These are phyloP conservation scores for Fusarium hostae DNA, from an alignment of 2,329 filamentous ascomycete genomes.

Conservation along the genomic window DNA sequence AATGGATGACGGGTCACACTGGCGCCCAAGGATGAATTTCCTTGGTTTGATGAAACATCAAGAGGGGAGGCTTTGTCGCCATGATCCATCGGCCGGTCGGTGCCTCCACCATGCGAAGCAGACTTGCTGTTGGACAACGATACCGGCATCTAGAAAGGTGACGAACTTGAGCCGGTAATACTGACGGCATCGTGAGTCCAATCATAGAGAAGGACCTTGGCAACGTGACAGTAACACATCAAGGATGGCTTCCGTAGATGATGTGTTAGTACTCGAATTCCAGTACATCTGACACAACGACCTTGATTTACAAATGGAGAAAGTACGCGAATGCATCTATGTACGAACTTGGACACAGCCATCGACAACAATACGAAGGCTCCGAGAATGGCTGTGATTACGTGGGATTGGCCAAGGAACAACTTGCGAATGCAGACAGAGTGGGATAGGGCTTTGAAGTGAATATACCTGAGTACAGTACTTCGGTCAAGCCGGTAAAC, in stretches of 20 bases:
- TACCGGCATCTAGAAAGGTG: constrained; percentile 22
- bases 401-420: constrained; percentile 26
- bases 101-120: constrained; percentile 29
- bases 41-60: constrained; percentile 34
- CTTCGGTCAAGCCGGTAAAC: constrained; percentile 25
- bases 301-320: constrained; percentile 11
- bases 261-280: constrained; percentile 25
- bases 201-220: constrained; percentile 35
- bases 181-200: constrained; percentile 38
- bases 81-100: constrained; percentile 17
- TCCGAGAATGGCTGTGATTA: constrained; percentile 26
- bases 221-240: constrained; percentile 43
- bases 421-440: constrained; percentile 16
- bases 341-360: constrained; percentile 26
- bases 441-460: constrained; percentile 17
- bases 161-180: constrained; percentile 30
- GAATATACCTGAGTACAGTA: constrained; percentile 16
- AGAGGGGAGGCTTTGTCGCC: constrained; percentile 32
- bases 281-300: constrained; percentile 22
- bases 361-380: constrained; percentile 34
- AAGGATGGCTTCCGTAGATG: constrained; percentile 8
- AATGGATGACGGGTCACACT: constrained; percentile 43
- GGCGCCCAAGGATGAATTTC: constrained; percentile 20
- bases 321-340: constrained; percentile 37
- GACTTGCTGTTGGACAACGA: constrained; percentile 33